Base-by-base conservation (phyloP, 2,329 filamentous ascomycete species). In the Fusarium subtropicale region DNA sequence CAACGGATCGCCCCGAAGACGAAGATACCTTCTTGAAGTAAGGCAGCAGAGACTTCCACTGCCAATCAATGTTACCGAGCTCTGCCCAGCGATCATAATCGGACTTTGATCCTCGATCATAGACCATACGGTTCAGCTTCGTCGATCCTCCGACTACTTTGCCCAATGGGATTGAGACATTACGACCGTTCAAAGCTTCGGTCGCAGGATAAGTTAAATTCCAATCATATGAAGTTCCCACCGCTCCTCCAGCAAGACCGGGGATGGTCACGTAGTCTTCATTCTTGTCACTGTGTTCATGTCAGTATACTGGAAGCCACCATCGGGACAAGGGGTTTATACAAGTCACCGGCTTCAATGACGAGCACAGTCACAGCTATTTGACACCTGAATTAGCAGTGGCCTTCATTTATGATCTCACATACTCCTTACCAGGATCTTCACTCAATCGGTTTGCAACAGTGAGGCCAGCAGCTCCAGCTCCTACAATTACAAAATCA, bases 71-170 rank as follows among this genome's bases (percentile, higher is more conserved):
- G 33, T 84, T 84, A 0, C 84, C 85, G 1, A 87, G 73, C 5
- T 75, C 74, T 12, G 77, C 78, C 84, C 84, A 87, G 0, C 78
- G 74, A 42, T 85, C 76, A 44, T 84, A 83, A 24, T 83, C 82
- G 0, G 76, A 71, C n/a, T 73, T 69, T 2, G 76, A 76, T 0
- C 80, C 79, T 1, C 79, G 76, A 36, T 80, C 73, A 39, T 78
- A 81, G 16, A 81, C 74, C 74, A 81, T 78, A 5, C 75, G 77
- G 68, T 84, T 84, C 31, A 83, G 66, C 16, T 78, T 78, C 3
- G 79, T 80, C 2, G 79, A 78, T 4, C 82, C 82, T 34, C 82
- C 81, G 9, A 81, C 77, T 3, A 80, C 77, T n/a, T 77, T 74
- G 9, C 77, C 79, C 11, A 75, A 22, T 1, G 71, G 59, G 24